Conservation (phyloP, 1,139 yeast species). For the Saccharomycopsis crataegensis region DNA sequence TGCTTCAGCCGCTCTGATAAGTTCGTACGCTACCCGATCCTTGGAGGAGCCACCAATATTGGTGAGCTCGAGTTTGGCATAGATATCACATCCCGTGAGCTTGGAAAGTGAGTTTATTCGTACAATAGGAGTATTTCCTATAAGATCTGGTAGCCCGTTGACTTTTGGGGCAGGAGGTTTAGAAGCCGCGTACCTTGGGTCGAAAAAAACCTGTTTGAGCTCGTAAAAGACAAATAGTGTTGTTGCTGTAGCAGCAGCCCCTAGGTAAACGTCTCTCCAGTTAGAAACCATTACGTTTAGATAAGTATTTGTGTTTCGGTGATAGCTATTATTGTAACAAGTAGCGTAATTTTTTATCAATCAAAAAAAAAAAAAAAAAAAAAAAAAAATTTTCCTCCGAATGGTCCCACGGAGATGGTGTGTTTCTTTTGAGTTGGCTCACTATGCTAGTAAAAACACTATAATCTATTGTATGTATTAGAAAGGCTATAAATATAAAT, state of each 20-base stretch:
- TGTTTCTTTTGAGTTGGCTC: too few species aligned
- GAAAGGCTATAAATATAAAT: not conserved
- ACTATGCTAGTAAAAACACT: too few species aligned
- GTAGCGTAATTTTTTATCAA: not conserved
- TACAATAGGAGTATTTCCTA: constrained; percentile 90
- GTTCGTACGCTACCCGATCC: constrained; percentile 86
- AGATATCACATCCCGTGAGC: constrained; percentile 72
- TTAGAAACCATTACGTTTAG: not conserved
- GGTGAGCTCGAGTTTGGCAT: constrained; percentile 76
- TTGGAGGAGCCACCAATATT: constrained; percentile 97
- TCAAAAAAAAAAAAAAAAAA: not conserved
- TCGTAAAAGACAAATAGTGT: not conserved
- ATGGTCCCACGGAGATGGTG: not conserved
- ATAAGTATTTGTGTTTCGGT: not conserved
- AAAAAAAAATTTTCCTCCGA: not conserved
- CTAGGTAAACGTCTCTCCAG: too few species aligned
- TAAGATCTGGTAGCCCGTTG: constrained; percentile 50
- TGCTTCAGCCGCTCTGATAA: constrained; percentile 61
- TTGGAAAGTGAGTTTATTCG: constrained; percentile 65
- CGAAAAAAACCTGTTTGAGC: not conserved
- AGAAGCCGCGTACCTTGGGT: not conserved
- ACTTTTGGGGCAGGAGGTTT: constrained; percentile 15
- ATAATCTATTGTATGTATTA: not conserved
- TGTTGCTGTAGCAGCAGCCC: not conserved
- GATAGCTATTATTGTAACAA: not conserved